phyloP scores from a whole-genome alignment of 257 asterid genomes.

The Oldenlandia corymbosa region DNA sequence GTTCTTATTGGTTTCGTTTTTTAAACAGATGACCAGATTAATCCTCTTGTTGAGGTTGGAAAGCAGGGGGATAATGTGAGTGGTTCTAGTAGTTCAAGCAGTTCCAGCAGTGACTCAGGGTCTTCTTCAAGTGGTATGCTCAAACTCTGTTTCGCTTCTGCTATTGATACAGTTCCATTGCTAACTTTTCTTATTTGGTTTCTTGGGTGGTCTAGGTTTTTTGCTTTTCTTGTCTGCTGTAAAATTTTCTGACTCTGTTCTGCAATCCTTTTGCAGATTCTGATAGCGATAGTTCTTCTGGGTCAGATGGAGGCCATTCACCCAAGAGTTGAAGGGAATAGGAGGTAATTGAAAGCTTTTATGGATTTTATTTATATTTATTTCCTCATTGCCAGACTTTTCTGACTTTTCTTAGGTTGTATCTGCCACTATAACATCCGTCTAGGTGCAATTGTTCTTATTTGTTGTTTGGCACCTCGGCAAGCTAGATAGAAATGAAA shows the following conservation, averaged over 20 bases:
- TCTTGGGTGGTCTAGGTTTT: neutral
- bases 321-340: constrained; percentile 36
- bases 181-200: neutral
- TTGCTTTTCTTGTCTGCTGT: neutral
- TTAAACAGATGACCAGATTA: constrained; percentile 36
- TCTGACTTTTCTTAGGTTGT: too few relatives aligned
- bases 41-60: constrained; percentile 37
- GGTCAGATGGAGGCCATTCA: constrained; percentile 57
- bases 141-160: constrained; percentile 12
- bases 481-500: neutral
- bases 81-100: constrained; percentile 86
- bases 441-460: too few relatives aligned
- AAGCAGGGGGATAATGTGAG: constrained; percentile 38
- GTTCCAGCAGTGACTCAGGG: constrained; percentile 89
- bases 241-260: neutral
- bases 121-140: constrained; percentile 65
- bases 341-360: constrained; percentile 12
- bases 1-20: neutral
- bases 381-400: too few relatives aligned
- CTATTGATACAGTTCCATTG: neutral
- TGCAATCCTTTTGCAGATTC: constrained; percentile 45
- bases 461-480: neutral
- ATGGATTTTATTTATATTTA: constrained; percentile 5
- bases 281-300: constrained; percentile 75
- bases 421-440: too few relatives aligned